Evolutionary conservation across 768 basidiomycete species (phyloP), one percentile per base, ranked within the genome.

Genomic region (Russula emetica): DNA sequence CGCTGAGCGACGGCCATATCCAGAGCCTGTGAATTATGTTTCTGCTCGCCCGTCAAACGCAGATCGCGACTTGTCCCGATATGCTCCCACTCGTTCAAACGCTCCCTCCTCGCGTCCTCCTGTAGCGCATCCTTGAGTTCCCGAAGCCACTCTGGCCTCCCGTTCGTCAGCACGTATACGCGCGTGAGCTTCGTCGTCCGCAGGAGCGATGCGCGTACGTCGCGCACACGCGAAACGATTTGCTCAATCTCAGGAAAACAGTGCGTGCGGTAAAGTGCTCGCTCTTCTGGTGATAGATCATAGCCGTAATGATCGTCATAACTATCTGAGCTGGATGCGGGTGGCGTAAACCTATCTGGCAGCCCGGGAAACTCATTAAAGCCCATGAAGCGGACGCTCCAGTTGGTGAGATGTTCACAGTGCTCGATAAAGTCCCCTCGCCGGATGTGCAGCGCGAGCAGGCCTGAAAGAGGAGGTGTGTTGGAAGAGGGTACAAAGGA

Each of bases 161-260:
- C 82, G 60, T 84, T 82, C 58, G 83, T 78, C 72, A 82, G 74
- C 63, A 83, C 71, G 62, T 82, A 83, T 13, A 83, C 58, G 7
- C 72, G 67, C 34, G 71, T 66, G 16, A 83, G 72, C 11, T 64
- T 69, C 7, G 66, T 62, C 11, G 52, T 69, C 11, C 69, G 64
- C 8, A 68, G 71, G 0, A 64, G 62, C 30, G 63, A 67, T 11
- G 54, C 26, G 26, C 76, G 73, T 20, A 79, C 75, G 2, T 62
- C 70, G 54, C 70, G 70, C 28, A 79, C 76, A 52, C 73, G 75
- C 52, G 71, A 53, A 6, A 80, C 76, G 64, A 84, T 80, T 56
- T 75, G 72, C 44, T 72, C 71, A 5, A 77, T 70, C 5, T 69
- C 70, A 3, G 81, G 80, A 62, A 77, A 77, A 66, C 82, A 83